Conservation (phyloP, 176 grass and related monocot species). For the Carex scoparia region DNA sequence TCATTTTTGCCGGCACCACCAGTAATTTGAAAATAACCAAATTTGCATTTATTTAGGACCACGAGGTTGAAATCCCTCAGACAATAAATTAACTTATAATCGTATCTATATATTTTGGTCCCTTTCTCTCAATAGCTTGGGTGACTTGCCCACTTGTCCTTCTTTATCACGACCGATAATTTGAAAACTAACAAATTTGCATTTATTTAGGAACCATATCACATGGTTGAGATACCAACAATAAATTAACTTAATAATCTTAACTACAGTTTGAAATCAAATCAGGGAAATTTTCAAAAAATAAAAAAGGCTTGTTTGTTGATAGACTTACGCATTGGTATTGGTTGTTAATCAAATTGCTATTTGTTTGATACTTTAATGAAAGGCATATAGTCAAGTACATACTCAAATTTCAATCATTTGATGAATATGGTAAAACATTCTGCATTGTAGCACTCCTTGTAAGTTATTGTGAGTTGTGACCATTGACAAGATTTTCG, state of each 20-base stretch:
- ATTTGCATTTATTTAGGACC: no score
- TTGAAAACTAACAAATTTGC: neutral
- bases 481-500: neutral
- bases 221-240: neutral
- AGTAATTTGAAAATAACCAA: no score
- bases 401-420: neutral
- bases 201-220: neutral
- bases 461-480: no score
- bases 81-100: no score
- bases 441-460: neutral
- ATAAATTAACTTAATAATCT: neutral
- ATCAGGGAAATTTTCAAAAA: neutral
- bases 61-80: no score
- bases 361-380: neutral
- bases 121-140: no score
- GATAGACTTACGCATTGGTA: neutral
- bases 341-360: neutral
- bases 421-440: neutral
- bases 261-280: neutral
- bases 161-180: no score
- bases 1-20: no score
- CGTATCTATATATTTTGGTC: no score
- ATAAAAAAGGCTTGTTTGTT: neutral
- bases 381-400: neutral
- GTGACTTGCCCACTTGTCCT: no score